Conservation (phyloP, 139 green algal species). For the Chlamydomonas schloesseri region DNA sequence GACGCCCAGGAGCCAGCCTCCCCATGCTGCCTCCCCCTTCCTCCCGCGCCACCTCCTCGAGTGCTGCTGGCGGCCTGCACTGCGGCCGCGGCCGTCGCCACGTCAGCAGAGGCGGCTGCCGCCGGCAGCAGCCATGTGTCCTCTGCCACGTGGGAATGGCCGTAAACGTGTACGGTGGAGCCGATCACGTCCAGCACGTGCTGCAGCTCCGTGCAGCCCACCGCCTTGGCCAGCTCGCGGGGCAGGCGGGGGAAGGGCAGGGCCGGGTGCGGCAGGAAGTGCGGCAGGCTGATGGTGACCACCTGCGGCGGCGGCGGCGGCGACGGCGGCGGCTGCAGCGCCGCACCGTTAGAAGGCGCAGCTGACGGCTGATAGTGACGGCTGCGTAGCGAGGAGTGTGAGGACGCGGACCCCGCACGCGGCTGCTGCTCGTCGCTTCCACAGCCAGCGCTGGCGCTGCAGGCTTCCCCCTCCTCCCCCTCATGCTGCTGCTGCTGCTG, state of each 20-base stretch:
- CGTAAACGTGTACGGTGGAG: constrained; percentile 33
- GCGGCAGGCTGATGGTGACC: constrained; percentile 25
- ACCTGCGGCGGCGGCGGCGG: background rate
- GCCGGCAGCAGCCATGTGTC: background rate
- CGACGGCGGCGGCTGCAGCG: background rate
- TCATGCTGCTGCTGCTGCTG: background rate
- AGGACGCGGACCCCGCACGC: no score
- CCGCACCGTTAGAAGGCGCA: no score
- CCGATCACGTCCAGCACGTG: constrained; percentile 22
- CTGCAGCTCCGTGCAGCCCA: constrained; percentile 43
- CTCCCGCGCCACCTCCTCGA: background rate
- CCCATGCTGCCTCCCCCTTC: background rate
- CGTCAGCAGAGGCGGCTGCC: no score
- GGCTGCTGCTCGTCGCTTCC: no score
- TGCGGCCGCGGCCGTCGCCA: no score
- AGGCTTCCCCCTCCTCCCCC: background rate
- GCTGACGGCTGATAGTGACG: no score
- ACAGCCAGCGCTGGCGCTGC: background rate
- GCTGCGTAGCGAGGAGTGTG: no score
- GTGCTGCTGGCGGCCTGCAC: no score
- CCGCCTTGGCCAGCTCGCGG: constrained; percentile 46
- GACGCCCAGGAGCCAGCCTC: no score
- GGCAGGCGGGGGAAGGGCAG: constrained; percentile 35
- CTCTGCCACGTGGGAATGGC: constrained; percentile 13
- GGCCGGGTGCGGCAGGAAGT: constrained; percentile 45